A percentile compares a stretch with the other conserved stretches of the same genome.
These are phyloP conservation scores for Bipolaris zeicola DNA, from an alignment of 2,329 filamentous ascomycete species.

Conservation along the genomic window DNA sequence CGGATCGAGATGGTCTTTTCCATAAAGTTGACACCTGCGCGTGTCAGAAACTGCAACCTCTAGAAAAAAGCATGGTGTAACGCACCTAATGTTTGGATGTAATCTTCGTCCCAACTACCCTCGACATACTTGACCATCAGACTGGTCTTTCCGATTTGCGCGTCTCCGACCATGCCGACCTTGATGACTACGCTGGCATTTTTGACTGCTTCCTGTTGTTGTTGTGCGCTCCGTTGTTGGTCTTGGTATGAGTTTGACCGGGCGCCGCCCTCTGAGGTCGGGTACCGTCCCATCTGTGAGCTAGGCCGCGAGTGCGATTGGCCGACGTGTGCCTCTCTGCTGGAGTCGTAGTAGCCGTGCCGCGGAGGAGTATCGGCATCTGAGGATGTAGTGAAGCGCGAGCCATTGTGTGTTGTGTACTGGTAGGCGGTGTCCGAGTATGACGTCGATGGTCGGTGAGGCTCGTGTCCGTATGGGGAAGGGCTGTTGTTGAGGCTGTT, in stretches of 20 bases:
- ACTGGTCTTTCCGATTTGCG: constrained; percentile 98
- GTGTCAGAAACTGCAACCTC: constrained; percentile 20
- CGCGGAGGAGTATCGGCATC: constrained; percentile 55
- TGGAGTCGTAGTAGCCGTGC: constrained; percentile 40
- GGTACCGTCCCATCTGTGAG: constrained; percentile 57
- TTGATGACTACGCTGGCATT: constrained; percentile 88
- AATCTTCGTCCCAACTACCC: constrained; percentile 99
- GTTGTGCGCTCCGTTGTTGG: constrained; percentile 52
- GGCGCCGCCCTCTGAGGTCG: constrained; percentile 50
- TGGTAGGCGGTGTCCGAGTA: constrained; percentile 58
- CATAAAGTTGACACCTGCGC: constrained; percentile 96
- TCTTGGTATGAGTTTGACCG: constrained; percentile 54
- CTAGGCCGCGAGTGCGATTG: constrained; percentile 53
- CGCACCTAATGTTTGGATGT: constrained; percentile 91
- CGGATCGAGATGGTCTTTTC: constrained; percentile 99
- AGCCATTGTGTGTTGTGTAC: constrained; percentile 44
- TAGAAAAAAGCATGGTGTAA: neutral
- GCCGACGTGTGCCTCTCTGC: constrained; percentile 44
- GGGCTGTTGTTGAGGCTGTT: constrained; percentile 29
- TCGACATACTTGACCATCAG: constrained; percentile 99
- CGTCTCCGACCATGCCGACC: constrained; percentile 98
- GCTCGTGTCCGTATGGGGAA: constrained; percentile 49
- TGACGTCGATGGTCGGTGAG: constrained; percentile 58
- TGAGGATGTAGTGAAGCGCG: constrained; percentile 53
- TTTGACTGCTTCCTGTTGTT: constrained; percentile 50